Evolutionary conservation across 139 green algal genomes (phyloP).

Genomic region (Nannochloris sp.): DNA sequence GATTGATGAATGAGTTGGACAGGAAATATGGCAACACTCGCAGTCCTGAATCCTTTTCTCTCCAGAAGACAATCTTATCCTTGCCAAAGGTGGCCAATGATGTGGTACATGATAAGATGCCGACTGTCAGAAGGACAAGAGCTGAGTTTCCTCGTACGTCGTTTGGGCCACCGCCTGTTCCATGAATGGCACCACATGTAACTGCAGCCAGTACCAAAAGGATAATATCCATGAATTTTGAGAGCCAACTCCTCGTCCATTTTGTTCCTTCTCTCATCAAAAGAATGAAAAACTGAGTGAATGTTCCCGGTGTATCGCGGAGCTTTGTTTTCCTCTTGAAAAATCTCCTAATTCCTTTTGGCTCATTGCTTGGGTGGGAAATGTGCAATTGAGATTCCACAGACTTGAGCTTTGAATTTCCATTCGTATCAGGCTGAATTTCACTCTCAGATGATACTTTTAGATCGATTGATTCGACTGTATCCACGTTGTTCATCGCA

Average conservation of each 20-base stretch:
- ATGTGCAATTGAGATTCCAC: too few species aligned
- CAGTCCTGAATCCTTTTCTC: conserved; percentile 34
- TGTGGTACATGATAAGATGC: conserved; percentile 24
- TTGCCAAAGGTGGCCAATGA: conserved; percentile 40
- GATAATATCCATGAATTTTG: conserved; percentile 37
- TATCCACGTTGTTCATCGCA: neutral
- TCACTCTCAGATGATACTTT: neutral
- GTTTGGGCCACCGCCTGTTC: conserved; percentile 18
- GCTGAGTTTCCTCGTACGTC: conserved; percentile 28
- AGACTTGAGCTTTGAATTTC: too few species aligned
- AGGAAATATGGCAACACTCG: conserved; percentile 37
- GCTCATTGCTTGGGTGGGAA: too few species aligned
- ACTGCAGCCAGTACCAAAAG: conserved; percentile 32
- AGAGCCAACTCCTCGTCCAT: conserved; percentile 30
- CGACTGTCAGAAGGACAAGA: conserved; percentile 33
- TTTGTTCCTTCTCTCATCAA: conserved; percentile 32
- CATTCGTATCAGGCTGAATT: too few species aligned
- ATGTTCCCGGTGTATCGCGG: conserved; percentile 22
- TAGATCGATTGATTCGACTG: neutral
- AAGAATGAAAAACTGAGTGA: conserved; percentile 30
- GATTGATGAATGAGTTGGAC: conserved; percentile 20
- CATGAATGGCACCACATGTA: conserved; percentile 35
- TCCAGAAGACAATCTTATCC: conserved; percentile 40
- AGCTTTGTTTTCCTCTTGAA: conserved; percentile 8
- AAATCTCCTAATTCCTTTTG: neutral